Conservation (phyloP, 192 early-diverging fungal genomes). For the Backusella tarrabulga region DNA sequence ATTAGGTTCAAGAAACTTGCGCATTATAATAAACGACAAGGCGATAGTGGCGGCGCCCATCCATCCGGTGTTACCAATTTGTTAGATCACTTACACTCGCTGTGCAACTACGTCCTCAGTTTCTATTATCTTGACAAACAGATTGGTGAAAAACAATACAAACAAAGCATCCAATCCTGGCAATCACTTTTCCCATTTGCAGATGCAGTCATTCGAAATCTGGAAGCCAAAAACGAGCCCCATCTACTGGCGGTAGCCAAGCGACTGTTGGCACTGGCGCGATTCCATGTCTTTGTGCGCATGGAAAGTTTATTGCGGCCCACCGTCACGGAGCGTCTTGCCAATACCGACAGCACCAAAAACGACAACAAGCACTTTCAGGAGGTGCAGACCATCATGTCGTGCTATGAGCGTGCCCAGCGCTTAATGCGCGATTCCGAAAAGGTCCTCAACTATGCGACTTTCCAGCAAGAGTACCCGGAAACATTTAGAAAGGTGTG, state of each 20-base stretch:
- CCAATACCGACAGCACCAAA: neutral
- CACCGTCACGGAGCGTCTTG: neutral
- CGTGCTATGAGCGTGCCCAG: slow-evolving; percentile 13
- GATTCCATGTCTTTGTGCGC: slow-evolving; percentile 14
- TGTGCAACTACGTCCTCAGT: slow-evolving; percentile 16
- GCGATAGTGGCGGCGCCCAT: neutral
- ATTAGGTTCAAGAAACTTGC: slow-evolving; percentile 24
- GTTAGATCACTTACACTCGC: slow-evolving; percentile 19
- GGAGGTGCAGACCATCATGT: neutral
- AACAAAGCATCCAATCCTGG: slow-evolving; percentile 7
- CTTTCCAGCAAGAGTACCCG: slow-evolving; percentile 6
- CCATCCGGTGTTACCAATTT: neutral
- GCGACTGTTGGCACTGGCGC: slow-evolving; percentile 11
- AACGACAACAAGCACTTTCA: neutral
- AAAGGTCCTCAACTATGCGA: neutral
- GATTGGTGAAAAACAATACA: neutral
- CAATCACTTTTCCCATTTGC: slow-evolving; percentile 18
- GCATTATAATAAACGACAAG: slow-evolving; percentile 14
- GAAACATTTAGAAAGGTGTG: slow-evolving; percentile 14
- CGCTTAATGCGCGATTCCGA: slow-evolving; percentile 19
- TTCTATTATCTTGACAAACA: slow-evolving; percentile 21
- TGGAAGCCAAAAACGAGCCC: neutral
- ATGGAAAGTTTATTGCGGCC: neutral
- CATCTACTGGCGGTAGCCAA: slow-evolving; percentile 10
- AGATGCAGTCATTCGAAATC: slow-evolving; percentile 12